phyloP scores from a whole-genome alignment of 805 yeast species.

The Candida khao-thaluensis region DNA sequence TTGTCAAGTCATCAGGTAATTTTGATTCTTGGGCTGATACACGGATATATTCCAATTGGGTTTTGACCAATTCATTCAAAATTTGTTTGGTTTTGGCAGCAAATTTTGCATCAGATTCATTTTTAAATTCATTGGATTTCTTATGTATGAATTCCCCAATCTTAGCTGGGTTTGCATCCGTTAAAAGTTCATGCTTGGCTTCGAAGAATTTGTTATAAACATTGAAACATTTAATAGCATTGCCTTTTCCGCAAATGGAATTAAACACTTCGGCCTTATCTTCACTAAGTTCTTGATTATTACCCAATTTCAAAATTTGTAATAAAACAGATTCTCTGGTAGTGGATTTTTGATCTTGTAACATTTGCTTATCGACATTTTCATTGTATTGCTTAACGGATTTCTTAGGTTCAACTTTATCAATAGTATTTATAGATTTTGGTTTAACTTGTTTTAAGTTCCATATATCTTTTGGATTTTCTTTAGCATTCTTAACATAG shows the following conservation, averaged over 20 bases:
- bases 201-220: constrained; percentile 28
- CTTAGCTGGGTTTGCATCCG: constrained; percentile 19
- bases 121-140: constrained; percentile 34
- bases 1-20: constrained; percentile 26
- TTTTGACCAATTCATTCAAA: constrained; percentile 35
- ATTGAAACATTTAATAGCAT: constrained; percentile 36
- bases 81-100: constrained; percentile 35
- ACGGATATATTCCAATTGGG: constrained; percentile 34
- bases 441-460: constrained; percentile 44
- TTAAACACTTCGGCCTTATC: constrained; percentile 32
- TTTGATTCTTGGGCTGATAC: constrained; percentile 25
- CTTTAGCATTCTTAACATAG: constrained; percentile 58
- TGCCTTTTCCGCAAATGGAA: constrained; percentile 26
- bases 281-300: constrained; percentile 13
- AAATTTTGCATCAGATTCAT: constrained; percentile 30
- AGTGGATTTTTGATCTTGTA: constrained; percentile 33
- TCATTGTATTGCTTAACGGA: constrained; percentile 34
- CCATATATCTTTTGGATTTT: constrained; percentile 59
- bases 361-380: constrained; percentile 44
- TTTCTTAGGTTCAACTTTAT: constrained; percentile 13
- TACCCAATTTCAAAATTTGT: constrained; percentile 39
- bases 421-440: constrained; percentile 31
- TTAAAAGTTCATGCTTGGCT: constrained; percentile 27
- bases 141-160: constrained; percentile 28
- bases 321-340: constrained; percentile 49